These are phyloP conservation scores for Lathyrus oleraceus DNA, from an alignment of 306 rosid species.

Conservation along the genomic window DNA sequence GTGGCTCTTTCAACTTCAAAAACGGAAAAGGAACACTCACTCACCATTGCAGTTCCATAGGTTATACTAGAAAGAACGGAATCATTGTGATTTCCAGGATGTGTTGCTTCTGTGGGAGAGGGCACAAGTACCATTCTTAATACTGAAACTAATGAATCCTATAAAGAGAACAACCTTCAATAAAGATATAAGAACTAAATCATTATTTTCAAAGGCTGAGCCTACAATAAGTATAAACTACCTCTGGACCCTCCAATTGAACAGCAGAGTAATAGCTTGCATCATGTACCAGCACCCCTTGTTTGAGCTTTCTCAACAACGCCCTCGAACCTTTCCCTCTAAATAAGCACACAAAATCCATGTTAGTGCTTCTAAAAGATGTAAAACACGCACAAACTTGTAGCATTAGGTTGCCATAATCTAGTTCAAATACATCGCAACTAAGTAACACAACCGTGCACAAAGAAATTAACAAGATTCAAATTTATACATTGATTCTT, in stretches of 20 bases:
- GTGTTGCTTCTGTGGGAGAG: constrained; percentile 37
- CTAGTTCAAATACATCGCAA: constrained; percentile 17
- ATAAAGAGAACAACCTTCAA: constrained; percentile 29
- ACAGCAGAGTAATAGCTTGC: constrained; percentile 71
- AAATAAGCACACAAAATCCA: constrained; percentile 31
- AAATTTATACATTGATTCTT: no score
- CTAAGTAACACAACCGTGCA: constrained; percentile 11
- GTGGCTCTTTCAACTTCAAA: background rate
- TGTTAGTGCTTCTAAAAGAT: constrained; percentile 25
- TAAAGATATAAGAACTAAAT: background rate
- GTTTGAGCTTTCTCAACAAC: constrained; percentile 64
- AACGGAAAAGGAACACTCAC: constrained; percentile 35
- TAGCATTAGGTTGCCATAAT: constrained; percentile 7
- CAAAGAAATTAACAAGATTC: background rate
- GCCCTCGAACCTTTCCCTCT: constrained; percentile 87
- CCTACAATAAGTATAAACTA: constrained; percentile 16
- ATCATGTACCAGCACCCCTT: constrained; percentile 70
- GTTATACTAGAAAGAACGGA: constrained; percentile 53
- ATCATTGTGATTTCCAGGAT: constrained; percentile 35
- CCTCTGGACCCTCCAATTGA: constrained; percentile 91
- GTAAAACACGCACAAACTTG: background rate
- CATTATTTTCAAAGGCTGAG: background rate
- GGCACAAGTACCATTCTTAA: constrained; percentile 66
- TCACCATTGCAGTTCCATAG: constrained; percentile 72
- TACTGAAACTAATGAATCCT: constrained; percentile 61